Base-by-base conservation (phyloP, 768 basidiomycete species). In the Tulasnella sp. region DNA sequence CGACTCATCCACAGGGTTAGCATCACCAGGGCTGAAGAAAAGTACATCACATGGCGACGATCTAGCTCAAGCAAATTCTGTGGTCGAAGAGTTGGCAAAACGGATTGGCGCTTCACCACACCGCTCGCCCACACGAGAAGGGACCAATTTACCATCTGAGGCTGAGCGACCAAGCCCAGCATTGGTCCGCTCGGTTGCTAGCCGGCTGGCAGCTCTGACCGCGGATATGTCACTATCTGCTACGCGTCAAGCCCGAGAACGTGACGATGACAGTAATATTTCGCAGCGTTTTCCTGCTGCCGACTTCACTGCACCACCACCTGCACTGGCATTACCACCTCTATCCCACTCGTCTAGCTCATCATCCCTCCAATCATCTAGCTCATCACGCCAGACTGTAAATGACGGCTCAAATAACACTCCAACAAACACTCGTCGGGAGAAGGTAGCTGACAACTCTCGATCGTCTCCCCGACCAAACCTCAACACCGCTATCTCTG, bases 41-140 rank as follows among this genome's bases (percentile, higher is more conserved):
- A 75, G 70, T 63, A 77, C 75, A 60, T 70, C 74, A 48, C 81
- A 83, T 63, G 74, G 73, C 41, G n/a, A n/a, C n/a, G 55, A 42
- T 7, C 43, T 56, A 17, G 29, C 27, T 43, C 38, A 56, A 42
- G 44, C 24, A 56, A 83, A 79, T 64, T 82, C 84, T 45, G 76
- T 80, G 44, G 74, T 85, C 23, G 82, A 81, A 56, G 84, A 85
- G 66, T 73, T 84, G 17, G 80, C 84, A 62, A 77, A 80, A 64
- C 75, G 80, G 23, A 70, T 85, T 44, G 80, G 83, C 10, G 78
- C 23, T 42, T 56, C 55, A 17, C 61, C 61, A n/a, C 51, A 47
- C 17, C 56, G 55, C n/a, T 43, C 41, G n/a, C 41, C 41, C 10
- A 53, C 21, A 1, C 19, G 55, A 2, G 55, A 56, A 15, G 11